These are phyloP conservation scores for Maudiozyma barnettii DNA, from an alignment of 805 yeast genomes.

Conservation along the genomic window DNA sequence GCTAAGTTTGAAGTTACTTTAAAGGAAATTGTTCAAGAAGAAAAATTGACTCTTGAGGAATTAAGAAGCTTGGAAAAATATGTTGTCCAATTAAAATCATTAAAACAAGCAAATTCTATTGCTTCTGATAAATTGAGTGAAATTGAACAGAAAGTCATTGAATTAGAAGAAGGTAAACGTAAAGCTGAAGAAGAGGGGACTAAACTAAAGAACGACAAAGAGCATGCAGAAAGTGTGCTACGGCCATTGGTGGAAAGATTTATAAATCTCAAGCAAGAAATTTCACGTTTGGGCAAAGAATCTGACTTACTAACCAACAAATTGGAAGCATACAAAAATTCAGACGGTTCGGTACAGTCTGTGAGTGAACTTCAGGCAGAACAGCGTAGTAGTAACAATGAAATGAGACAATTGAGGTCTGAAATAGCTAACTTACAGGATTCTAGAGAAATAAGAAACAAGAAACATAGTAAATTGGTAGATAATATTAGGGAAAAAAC, in stretches of 20 bases:
- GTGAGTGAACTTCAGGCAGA: conserved; percentile 19
- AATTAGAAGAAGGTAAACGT: conserved; percentile 16
- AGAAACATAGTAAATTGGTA: conserved; percentile 14
- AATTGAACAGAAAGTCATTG: conserved; percentile 4
- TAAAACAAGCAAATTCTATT: background rate
- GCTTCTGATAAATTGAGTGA: conserved; percentile 3
- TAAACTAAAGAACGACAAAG: conserved; percentile 10
- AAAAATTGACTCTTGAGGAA: conserved; percentile 24
- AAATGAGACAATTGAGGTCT: conserved; percentile 16
- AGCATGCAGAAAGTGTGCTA: conserved; percentile 16
- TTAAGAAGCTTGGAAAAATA: conserved; percentile 19
- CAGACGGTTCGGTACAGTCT: conserved; percentile 17
- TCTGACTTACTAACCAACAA: conserved; percentile 19
- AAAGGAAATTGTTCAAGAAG: conserved; percentile 27
- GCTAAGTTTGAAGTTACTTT: conserved; percentile 28
- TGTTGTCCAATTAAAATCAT: conserved; percentile 9
- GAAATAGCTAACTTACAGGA: conserved; percentile 18
- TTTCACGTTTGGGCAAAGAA: conserved; percentile 14
- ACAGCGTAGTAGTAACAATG: conserved; percentile 16
- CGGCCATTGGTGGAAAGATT: conserved; percentile 25
- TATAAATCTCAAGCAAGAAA: conserved; percentile 19
- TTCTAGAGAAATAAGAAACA: conserved; percentile 16
- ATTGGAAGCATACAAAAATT: conserved; percentile 14
- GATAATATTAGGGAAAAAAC: conserved; percentile 17
- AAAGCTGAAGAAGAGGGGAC: conserved; percentile 24